Conservation (phyloP, 2,329 filamentous ascomycete species). For the Sporothrix variecibatus region DNA sequence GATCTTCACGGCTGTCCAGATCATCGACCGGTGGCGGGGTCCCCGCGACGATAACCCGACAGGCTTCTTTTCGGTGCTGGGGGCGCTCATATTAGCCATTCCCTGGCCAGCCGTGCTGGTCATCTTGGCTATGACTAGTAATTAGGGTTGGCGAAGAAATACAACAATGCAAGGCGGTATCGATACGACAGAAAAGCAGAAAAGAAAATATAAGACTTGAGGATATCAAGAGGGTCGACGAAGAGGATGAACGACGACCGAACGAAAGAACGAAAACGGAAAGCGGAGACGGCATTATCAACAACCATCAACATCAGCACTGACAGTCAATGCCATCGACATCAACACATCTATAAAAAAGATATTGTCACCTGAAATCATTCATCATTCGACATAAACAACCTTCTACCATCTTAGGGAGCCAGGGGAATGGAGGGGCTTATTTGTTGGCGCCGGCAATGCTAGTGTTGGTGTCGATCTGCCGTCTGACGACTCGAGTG, state of each 20-base stretch:
- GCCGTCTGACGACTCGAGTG: neutral
- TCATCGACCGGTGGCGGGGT: constrained; percentile 37
- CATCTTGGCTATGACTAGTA: constrained; percentile 26
- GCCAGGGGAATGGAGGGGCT: too few relatives aligned
- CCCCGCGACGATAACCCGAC: constrained; percentile 33
- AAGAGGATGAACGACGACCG: neutral
- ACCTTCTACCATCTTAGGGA: too few relatives aligned
- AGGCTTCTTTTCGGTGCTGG: constrained; percentile 29
- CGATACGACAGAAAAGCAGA: neutral
- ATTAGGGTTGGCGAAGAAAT: neutral
- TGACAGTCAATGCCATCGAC: neutral
- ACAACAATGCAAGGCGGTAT: neutral
- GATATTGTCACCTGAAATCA: too few relatives aligned
- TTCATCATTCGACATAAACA: too few relatives aligned
- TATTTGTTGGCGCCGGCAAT: neutral
- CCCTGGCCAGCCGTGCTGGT: constrained; percentile 34
- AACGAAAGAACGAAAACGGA: neutral
- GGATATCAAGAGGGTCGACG: neutral
- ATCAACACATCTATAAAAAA: neutral
- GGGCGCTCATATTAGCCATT: constrained; percentile 30
- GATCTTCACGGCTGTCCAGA: constrained; percentile 33
- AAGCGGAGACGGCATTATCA: neutral
- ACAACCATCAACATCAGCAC: neutral
- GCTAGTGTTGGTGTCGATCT: neutral
- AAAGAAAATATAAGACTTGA: neutral